Evolutionary conservation across 129 eudicot genomes (phyloP), one percentile per base, ranked within the genome.

Genomic region (Solidago caesia): DNA sequence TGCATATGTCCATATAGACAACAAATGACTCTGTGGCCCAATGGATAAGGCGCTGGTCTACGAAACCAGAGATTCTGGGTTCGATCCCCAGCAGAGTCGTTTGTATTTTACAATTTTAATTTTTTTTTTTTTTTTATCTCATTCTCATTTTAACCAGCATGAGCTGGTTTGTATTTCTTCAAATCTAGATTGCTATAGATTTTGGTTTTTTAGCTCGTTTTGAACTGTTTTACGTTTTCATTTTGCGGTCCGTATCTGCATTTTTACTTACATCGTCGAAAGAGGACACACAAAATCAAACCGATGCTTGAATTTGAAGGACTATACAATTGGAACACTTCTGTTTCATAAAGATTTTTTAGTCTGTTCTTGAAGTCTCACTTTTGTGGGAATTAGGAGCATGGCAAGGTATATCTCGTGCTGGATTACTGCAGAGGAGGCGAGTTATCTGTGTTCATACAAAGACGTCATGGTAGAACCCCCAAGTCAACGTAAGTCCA

Each of bases 391-490:
- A 79, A 59, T 44, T 77, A 94, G 98, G 98, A 85, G 60, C 84
- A 91, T 63, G 98, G 98, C 46, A 94, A 83, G 82, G 90, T 94
- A 70, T 88, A 94, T 85, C 92, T 94, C 69, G 86, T 94, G 59
- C 83, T 94, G 79, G 98, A 94, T 72, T 90, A 79, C 84, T 94
- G 98, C 85, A 87, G 79, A 86, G 98, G 98, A 51, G 98, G 98
- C 74, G 98, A 94, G 73, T 88, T 94, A 70, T 88, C 87, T 11
- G 76, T 86, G 89, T 88, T 88, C 77, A 86, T 94, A 67, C 92
- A 88, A 72, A 89, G 82, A 57, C 91, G 88, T 45, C 91, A 88
- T 74, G 93, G 96, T 70, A 86, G 92, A 87, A 89, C 90, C 45
- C 87, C 91, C 70, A 96, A 94, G 81, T 85, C 89, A 62, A 90